A percentile compares a stretch with the other conserved stretches of the same genome.
phyloP scores from a whole-genome alignment of 352 stramenopile genomes.

The Phytophthora uliginosa region DNA sequence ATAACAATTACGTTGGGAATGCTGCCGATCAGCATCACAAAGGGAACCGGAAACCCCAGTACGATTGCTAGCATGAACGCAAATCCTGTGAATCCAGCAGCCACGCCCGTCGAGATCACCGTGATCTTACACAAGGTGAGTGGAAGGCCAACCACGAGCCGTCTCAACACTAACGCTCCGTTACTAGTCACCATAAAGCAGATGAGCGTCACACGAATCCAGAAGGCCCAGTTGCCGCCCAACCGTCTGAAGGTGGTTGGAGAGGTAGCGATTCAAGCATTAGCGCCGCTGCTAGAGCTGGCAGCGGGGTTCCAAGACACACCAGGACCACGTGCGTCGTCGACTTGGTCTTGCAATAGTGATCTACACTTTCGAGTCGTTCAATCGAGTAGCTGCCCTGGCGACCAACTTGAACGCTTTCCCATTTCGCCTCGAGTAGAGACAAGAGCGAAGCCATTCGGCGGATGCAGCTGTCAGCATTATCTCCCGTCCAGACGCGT shows the following conservation, averaged over 20 bases:
- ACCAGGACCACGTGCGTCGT: not conserved
- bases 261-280: conserved; percentile 7
- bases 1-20: not conserved
- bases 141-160: not conserved
- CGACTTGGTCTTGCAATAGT: conserved; percentile 18
- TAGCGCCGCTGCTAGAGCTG: not conserved
- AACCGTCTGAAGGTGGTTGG: conserved; percentile 11
- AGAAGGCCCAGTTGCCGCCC: conserved; percentile 20
- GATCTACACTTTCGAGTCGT: conserved; percentile 14
- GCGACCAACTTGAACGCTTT: not conserved
- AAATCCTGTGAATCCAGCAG: conserved; percentile 3
- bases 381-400: conserved; percentile 17
- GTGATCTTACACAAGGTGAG: not conserved
- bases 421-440: not conserved
- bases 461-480: too few relatives aligned
- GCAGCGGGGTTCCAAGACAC: conserved; percentile 6
- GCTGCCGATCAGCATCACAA: not conserved
- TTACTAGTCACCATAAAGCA: not conserved
- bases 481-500: too few relatives aligned
- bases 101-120: not conserved
- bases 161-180: not conserved
- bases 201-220: not conserved
- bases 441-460: too few relatives aligned
- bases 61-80: not conserved
- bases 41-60: conserved; percentile 12